A percentile compares a stretch with the other conserved stretches of the same genome.
Conservation (phyloP, 139 green algal species). For the Monoraphidium neglectum region DNA sequence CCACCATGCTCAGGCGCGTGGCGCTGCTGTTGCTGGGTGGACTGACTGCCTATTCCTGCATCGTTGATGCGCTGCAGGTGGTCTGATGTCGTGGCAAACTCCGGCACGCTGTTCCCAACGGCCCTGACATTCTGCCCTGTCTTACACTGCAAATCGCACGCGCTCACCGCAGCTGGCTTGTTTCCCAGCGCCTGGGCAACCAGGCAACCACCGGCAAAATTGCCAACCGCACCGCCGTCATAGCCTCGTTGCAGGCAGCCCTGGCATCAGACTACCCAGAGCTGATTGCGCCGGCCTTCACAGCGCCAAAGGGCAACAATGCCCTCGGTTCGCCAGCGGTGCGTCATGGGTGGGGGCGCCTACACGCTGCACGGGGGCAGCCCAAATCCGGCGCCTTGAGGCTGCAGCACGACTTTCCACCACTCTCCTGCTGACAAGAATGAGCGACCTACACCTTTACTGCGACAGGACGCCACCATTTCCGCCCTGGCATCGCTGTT, state of each 20-base stretch:
- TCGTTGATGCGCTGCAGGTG: too few species aligned
- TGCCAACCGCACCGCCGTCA: constrained; percentile 23
- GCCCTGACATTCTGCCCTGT: too few species aligned
- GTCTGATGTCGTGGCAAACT: too few species aligned
- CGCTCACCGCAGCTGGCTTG: constrained; percentile 8
- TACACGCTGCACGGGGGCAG: constrained; percentile 22
- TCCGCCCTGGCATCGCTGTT: constrained; percentile 30
- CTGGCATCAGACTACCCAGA: constrained; percentile 35
- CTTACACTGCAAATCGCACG: too few species aligned
- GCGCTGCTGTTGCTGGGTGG: too few species aligned
- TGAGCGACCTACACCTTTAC: too few species aligned
- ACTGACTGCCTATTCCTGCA: too few species aligned
- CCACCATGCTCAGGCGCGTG: not conserved
- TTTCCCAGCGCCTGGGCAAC: constrained; percentile 46
- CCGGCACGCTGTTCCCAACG: too few species aligned
- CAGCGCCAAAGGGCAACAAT: constrained; percentile 22
- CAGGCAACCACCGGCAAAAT: constrained; percentile 49
- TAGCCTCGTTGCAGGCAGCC: constrained; percentile 23
- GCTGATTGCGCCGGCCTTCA: constrained; percentile 42
- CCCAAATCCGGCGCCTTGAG: too few species aligned
- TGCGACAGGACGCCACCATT: not conserved
- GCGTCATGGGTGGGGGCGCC: constrained; percentile 1
- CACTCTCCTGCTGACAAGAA: too few species aligned
- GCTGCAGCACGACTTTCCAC: too few species aligned
- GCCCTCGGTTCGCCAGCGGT: not conserved